Base-by-base conservation (phyloP, 208 protist species). In the Crithidia thermophila region DNA sequence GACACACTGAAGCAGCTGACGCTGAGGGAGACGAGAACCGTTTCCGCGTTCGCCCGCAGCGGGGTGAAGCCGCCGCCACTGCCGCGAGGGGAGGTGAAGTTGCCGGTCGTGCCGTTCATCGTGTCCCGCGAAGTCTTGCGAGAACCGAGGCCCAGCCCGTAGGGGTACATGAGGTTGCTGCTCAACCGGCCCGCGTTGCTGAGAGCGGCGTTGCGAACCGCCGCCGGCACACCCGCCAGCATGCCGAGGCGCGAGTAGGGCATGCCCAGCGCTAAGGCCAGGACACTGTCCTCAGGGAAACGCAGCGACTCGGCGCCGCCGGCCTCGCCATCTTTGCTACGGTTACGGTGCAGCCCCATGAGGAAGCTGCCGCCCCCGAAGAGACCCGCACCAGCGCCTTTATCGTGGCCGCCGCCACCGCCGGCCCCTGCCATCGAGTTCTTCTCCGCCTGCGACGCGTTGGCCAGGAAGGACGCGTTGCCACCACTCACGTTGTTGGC, bases 1-100 rank as follows among this genome's bases (percentile, higher is more conserved):
- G 75, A 84, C 25, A 77, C 79, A 31, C 80, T 83, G 76, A 93
- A 95, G 57, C 82, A 67, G 73, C 77, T 91, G 13, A 94, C 63
- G 60, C 66, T 64, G 28, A 94, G 67, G 16, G 55, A 25, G 13
- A 77, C 63, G 13, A 77, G 40, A 6, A 69, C 62, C 31, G 30
- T 73, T 13, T 55, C 52, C 4, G 67, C 37, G n/a, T 4, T 31
- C n/a, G 42, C 14, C 5, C 50, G 52, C 46, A 39, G 16, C 16
- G 51, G 4, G 27, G 46, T 9, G 34, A 45, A 36, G 13, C 28
- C 30, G 27, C 42, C 37, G 34, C 37, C 50, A 23, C 36, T 30
- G 28, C 50, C 13, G 13, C 37, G 23, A 11, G 50, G 4, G 47
- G 7, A 49, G 21, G 36, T 21, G 3, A 3, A 10, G 25, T 13